Evolutionary conservation across 2,329 filamentous ascomycete species (phyloP).

Genomic region (Aspergillus viridinutans): DNA sequence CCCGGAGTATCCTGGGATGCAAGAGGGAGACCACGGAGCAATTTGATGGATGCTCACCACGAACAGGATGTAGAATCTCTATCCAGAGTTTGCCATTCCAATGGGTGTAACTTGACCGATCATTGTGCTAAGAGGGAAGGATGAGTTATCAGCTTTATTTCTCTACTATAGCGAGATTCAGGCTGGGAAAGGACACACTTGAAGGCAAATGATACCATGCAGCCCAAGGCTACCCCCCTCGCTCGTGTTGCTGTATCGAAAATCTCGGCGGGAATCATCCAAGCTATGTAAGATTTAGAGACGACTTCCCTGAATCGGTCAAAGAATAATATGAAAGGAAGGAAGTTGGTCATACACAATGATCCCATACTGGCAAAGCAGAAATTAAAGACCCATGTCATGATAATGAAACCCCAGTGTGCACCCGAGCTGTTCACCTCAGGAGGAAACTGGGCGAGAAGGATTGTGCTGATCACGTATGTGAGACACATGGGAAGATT

Average conservation of each 20-base stretch:
- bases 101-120: slow-evolving; percentile 66
- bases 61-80: slow-evolving; percentile 58
- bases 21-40: too few relatives aligned
- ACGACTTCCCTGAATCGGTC: too few relatives aligned
- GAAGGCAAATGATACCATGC: slow-evolving; percentile 69
- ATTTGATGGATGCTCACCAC: slow-evolving; percentile 35
- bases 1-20: too few relatives aligned
- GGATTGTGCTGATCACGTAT: slow-evolving; percentile 63
- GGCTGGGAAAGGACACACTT: slow-evolving; percentile 36
- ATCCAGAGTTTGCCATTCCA: slow-evolving; percentile 54
- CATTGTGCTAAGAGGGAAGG: slow-evolving; percentile 48
- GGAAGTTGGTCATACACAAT: slow-evolving; percentile 63
- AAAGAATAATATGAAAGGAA: slow-evolving; percentile 31
- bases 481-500: slow-evolving; percentile 68
- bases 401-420: slow-evolving; percentile 61
- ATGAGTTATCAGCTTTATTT: too few relatives aligned
- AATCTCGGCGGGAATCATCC: slow-evolving; percentile 61
- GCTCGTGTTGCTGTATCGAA: slow-evolving; percentile 72
- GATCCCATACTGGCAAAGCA: slow-evolving; percentile 47
- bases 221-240: slow-evolving; percentile 71
- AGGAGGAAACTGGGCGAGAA: slow-evolving; percentile 60
- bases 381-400: slow-evolving; percentile 79
- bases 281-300: slow-evolving; percentile 26
- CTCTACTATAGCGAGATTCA: too few relatives aligned
- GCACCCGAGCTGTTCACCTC: slow-evolving; percentile 37